Conservation (phyloP, 345 rosid genomes). For the Anacardium occidentale region DNA sequence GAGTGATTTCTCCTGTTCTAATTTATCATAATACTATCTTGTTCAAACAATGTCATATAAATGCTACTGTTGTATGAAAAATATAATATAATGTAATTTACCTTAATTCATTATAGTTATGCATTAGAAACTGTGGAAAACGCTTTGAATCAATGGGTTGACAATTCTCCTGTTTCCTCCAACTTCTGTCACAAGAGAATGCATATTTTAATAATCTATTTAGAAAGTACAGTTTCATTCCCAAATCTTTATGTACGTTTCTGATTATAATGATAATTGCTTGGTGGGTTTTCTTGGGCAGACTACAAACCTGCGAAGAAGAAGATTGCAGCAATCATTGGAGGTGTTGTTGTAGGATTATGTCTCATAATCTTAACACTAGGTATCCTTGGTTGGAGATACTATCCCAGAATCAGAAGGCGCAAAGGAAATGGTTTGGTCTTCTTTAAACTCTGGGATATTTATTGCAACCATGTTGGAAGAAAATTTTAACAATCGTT, state of each 20-base stretch:
- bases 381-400: constrained; percentile 29
- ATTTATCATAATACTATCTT: background rate
- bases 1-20: constrained; percentile 8
- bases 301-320: constrained; percentile 20
- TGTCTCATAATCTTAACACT: constrained; percentile 7
- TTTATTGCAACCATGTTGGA: background rate
- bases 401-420: constrained; percentile 13
- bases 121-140: too few relatives aligned
- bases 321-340: constrained; percentile 17
- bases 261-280: background rate
- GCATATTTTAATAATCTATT: too few relatives aligned
- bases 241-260: too few relatives aligned
- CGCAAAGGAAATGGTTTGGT: constrained; percentile 21
- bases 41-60: background rate
- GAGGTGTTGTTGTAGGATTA: constrained; percentile 19
- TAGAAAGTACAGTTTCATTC: too few relatives aligned
- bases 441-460: background rate
- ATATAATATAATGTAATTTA: too few relatives aligned
- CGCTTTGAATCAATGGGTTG: too few relatives aligned
- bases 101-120: too few relatives aligned
- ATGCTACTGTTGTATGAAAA: background rate
- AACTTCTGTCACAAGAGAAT: too few relatives aligned
- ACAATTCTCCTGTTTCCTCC: too few relatives aligned
- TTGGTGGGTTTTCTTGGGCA: constrained; percentile 13
- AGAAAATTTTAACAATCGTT: too few relatives aligned